phyloP scores from a whole-genome alignment of 768 basidiomycete species.

The Lyophyllum decastes region DNA sequence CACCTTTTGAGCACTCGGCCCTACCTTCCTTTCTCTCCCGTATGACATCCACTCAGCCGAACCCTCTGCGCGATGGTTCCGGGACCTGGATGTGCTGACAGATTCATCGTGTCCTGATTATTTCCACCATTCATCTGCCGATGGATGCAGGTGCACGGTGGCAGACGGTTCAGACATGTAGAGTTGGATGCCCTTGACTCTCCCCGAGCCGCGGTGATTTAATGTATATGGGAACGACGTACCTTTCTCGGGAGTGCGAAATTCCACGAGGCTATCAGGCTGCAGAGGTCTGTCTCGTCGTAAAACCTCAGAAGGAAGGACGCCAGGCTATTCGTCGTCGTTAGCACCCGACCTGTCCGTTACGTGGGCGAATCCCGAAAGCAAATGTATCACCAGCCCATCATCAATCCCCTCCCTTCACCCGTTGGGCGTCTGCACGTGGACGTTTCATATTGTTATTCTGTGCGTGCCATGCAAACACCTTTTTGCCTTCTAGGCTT shows the following conservation, averaged over 20 bases:
- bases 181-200: neutral
- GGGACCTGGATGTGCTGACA: slow-evolving; percentile 11
- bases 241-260: neutral
- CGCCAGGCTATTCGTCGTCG: neutral
- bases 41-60: too few species aligned
- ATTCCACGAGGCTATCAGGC: neutral
- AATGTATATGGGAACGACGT: neutral
- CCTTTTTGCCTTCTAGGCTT: neutral
- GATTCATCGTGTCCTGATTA: neutral
- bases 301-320: neutral
- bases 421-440: neutral
- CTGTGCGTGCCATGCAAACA: too few species aligned
- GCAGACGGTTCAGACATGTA: neutral
- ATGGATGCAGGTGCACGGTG: neutral
- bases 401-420: neutral
- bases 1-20: slow-evolving; percentile 6
- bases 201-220: neutral
- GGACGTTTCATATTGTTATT: neutral
- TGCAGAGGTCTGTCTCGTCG: too few species aligned
- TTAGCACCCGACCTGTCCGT: neutral
- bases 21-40: too few species aligned
- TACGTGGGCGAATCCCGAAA: neutral
- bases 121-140: neutral
- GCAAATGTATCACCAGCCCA: too few species aligned
- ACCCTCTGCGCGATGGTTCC: neutral